Evolutionary conservation across 805 yeast species (phyloP), one percentile per base, ranked within the genome.

Genomic region (Starmerella tilneyi): DNA sequence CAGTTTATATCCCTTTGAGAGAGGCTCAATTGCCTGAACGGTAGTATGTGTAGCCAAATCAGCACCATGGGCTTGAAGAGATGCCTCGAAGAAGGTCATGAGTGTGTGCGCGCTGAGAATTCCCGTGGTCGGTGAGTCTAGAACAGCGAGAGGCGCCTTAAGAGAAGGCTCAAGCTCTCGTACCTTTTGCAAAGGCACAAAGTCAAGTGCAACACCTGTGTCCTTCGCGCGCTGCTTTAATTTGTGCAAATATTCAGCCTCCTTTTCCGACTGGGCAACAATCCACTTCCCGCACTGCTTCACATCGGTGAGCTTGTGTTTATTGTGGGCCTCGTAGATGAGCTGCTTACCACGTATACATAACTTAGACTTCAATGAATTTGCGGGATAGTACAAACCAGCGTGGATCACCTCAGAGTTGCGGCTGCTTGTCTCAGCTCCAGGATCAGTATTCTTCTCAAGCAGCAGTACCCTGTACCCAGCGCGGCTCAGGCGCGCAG

Each of bases 321-420:
- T 60, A 12, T 57, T 54, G 1, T 65, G 66, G 5, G 62, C 63
- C 13, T 66, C 64, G 59, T 85, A 86, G 11, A 86, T 68, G 61
- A 78, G 62, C 12, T 75, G 62, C 55, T 82, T 85, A 0, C 96
- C 96, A 30, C 72, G 70, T 27, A 86, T 67, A 56, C 96, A 88
- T 23, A 86, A 63, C 52, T 68, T 63, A 0, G 84, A 75, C 57
- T 84, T 81, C 44, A 88, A 66, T 2, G 81, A 71, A 47, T 74
- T 73, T 9, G 67, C 63, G 0, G 94, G 94, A 56, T 83, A 81
- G 59, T 88, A 88, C 6, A 86, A 56, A 0, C 95, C 96, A 0
- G 94, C 94, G 63, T 86, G 96, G 20, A 86, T 80, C 21, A 88
- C 96, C 58, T 88, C 96, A 2, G 94, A 82, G 66, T 86, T 86